Percentiles rank a stretch among this genome's conserved stretches.
phyloP scores from a whole-genome alignment of 306 rosid species.

The Inga laurina region DNA sequence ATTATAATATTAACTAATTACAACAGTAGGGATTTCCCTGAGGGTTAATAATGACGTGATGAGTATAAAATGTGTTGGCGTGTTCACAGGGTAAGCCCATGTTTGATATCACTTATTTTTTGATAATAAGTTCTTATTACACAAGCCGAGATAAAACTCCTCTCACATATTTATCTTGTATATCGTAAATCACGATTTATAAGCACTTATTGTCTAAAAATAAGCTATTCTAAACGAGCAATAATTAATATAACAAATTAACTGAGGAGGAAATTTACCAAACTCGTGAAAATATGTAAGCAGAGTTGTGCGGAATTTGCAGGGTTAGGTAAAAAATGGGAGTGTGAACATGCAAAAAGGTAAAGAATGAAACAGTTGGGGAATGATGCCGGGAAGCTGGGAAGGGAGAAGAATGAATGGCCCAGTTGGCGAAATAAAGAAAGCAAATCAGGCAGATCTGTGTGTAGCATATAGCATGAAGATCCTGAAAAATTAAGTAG shows the following conservation, averaged over 20 bases:
- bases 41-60: not conserved
- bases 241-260: not conserved
- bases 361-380: not conserved
- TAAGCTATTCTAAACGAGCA: no score
- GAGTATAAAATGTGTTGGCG: not conserved
- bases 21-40: not conserved
- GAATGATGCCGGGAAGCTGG: not conserved
- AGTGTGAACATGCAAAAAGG: not conserved
- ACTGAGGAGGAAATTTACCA: not conserved
- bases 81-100: not conserved
- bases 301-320: constrained; percentile 7
- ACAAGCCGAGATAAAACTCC: constrained; percentile 3
- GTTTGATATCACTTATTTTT: no score
- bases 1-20: no score
- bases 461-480: not conserved
- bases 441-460: not conserved
- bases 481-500: not conserved
- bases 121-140: not conserved
- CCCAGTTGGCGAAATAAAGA: not conserved
- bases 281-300: not conserved
- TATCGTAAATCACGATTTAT: no score
- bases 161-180: no score
- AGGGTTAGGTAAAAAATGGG: not conserved
- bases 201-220: no score
- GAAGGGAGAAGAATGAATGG: not conserved